Percentiles rank a stretch among this genome's conserved stretches.
Conservation (phyloP, 202 grass and related monocot species). For the Brachypodium distachyon region DNA sequence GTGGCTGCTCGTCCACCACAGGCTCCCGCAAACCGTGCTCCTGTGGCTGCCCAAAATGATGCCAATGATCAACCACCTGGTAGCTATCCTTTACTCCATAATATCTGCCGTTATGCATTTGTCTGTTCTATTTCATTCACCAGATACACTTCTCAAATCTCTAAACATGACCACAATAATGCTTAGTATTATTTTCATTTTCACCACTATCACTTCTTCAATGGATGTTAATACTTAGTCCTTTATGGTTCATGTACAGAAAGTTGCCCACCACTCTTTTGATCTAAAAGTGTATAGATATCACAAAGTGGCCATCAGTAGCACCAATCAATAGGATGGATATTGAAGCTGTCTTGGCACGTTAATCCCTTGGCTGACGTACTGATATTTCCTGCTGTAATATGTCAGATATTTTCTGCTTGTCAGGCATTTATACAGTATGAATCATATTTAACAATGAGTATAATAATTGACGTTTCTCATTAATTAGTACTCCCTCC, state of each 20-base stretch:
- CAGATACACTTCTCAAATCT: not conserved
- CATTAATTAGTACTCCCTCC: too few relatives aligned
- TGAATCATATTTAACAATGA: not conserved
- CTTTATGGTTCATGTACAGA: not conserved
- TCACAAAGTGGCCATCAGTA: not conserved
- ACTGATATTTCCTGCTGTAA: not conserved
- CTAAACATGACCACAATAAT: not conserved
- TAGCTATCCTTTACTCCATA: constrained; percentile 15
- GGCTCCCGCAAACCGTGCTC: constrained; percentile 47
- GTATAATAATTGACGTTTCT: not conserved
- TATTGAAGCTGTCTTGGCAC: not conserved
- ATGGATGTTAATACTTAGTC: not conserved
- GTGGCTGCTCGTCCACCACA: constrained; percentile 51
- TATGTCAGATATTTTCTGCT: not conserved
- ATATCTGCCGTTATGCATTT: constrained; percentile 1
- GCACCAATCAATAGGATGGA: not conserved
- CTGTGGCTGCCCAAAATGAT: constrained; percentile 35
- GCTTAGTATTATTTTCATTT: not conserved
- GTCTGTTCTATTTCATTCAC: not conserved
- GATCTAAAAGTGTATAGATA: not conserved
- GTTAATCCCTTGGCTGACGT: not conserved
- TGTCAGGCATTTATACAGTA: not conserved
- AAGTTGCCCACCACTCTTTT: not conserved
- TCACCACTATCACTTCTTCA: not conserved
- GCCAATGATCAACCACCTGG: constrained; percentile 44